Evolutionary conservation across 495 filamentous ascomycete genomes (phyloP), one percentile per base, ranked within the genome.

Genomic region (Letharia lupina): DNA sequence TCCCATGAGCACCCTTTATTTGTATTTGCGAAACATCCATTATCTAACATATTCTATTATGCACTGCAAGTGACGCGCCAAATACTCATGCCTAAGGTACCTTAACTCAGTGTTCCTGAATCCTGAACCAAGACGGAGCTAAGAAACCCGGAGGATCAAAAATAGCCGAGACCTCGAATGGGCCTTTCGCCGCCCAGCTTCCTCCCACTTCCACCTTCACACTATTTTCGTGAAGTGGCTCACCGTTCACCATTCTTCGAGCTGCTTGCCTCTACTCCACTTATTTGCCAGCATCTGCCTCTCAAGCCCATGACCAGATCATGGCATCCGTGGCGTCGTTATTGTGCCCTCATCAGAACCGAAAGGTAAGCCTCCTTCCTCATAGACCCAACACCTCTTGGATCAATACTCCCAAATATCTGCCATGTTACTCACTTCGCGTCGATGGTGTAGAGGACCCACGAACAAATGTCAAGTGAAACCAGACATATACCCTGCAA

Each of bases 381-480:
- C 15, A 45, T 33, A 33, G 31, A 40, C 37, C 61, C 48, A 35
- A 63, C 62, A 62, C 59, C 48, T 33, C 28, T 56, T 20, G 23
- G 23, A 23, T 28, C 5, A 28, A 31, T 23, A 12, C 48, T 23
- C 48, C 48, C 48, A 52, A 52, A 6, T 28, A 2, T 10, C n/a
- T 52, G 31, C 20, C 12, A 11, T 41, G 44, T 64, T 66, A 40
- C 50, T 62, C 41, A 66, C 35, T 31, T 23, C 16, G 16, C 18
- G 66, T 60, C 28, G 15, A 59, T 52, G 5, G 40, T 65, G 20
- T 54, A 82, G 79, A 74, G 75, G 71, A 71, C 74, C 44, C 76
- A 76, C 60, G 76, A 68, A 65, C 72, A 77, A 59, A 79, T 79
- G 70, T 77, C 79, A 31, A 65, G 73, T 61, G 68, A 74, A 54